phyloP scores from a whole-genome alignment of 345 rosid genomes.

The Orychophragmus violaceus region DNA sequence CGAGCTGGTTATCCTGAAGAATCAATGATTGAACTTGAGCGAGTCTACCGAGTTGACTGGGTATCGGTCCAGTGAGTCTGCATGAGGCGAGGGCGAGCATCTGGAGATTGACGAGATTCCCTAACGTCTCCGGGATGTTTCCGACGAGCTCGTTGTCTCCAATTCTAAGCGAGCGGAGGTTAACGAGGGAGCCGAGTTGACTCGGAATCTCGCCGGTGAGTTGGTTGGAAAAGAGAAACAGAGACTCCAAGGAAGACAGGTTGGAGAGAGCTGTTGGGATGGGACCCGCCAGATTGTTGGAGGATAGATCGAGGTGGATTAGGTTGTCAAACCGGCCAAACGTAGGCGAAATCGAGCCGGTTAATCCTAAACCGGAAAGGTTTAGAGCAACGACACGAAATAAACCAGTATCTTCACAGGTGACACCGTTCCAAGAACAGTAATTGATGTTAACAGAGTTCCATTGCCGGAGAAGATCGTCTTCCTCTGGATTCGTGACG shows the following conservation, averaged over 20 bases:
- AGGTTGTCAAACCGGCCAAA: constrained; percentile 61
- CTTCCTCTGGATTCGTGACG: constrained; percentile 25
- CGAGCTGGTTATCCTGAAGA: constrained; percentile 59
- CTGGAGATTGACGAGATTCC: constrained; percentile 44
- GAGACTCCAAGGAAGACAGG: constrained; percentile 73
- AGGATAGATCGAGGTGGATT: constrained; percentile 88
- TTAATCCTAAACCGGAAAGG: constrained; percentile 53
- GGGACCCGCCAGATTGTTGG: constrained; percentile 74
- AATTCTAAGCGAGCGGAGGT: constrained; percentile 55
- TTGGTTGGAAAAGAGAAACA: constrained; percentile 74
- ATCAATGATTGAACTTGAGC: constrained; percentile 37
- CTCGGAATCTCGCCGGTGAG: constrained; percentile 75
- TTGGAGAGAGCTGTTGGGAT: constrained; percentile 78
- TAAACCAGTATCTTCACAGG: constrained; percentile 42
- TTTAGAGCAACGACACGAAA: constrained; percentile 48
- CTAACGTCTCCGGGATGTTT: constrained; percentile 58
- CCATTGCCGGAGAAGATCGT: constrained; percentile 51
- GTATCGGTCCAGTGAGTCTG: constrained; percentile 60
- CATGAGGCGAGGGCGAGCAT: constrained; percentile 76
- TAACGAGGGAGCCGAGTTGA: constrained; percentile 55
- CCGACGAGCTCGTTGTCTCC: constrained; percentile 88
- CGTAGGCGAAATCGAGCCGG: constrained; percentile 63
- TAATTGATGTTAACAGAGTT: constrained; percentile 37
- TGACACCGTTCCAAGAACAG: constrained; percentile 72
- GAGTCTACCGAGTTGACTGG: constrained; percentile 57